Evolutionary conservation across 441 rosid genomes (phyloP), one percentile per base, ranked within the genome.

Genomic region (Croton laevigatus): DNA sequence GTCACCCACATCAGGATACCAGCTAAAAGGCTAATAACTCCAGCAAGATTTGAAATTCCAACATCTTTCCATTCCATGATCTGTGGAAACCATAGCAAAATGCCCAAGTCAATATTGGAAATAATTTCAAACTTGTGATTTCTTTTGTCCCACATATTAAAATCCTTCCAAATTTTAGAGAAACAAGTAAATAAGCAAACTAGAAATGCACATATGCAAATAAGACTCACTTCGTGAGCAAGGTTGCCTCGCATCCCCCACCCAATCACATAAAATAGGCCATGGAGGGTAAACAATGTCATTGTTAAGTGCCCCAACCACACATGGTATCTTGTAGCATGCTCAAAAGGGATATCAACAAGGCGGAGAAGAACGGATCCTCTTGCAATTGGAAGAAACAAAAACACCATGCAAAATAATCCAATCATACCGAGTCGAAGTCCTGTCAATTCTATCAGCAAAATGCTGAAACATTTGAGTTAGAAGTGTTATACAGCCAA

Each of bases 341-440:
- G 79, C 79, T 89, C 93, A 6, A 87, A 81, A 8, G 91, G 88
- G 71, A 89, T 82, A 59, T 89, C 88, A 51, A 85, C 11, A 34
- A 88, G 62, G 65, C 76, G 85, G 64, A 88, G 76, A 37, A 89
- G 65, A 32, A 86, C 81, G 0, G 95, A 88, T 12, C 89, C 86
- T 80, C 95, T 76, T 16, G 86, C 78, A 62, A 88, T 78, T 0
- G 89, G 92, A 71, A 82, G 87, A 78, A 89, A 89, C 48, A 89
- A 75, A 73, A 85, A 85, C 32, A 83, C 88, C 86, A 88, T 13
- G 83, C 91, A 89, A 72, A 84, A 74, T 78, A 87, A 69, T 67
- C 99, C 98, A 32, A 92, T 85, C 83, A 86, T 81, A 22, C 96
- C 97, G 0, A 88, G 79, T 61, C 93, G 91, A 60, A 88, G 89